Percentiles rank a stretch among this genome's conserved stretches.
Conservation (phyloP, 768 basidiomycete genomes). For the Suillus americanus region DNA sequence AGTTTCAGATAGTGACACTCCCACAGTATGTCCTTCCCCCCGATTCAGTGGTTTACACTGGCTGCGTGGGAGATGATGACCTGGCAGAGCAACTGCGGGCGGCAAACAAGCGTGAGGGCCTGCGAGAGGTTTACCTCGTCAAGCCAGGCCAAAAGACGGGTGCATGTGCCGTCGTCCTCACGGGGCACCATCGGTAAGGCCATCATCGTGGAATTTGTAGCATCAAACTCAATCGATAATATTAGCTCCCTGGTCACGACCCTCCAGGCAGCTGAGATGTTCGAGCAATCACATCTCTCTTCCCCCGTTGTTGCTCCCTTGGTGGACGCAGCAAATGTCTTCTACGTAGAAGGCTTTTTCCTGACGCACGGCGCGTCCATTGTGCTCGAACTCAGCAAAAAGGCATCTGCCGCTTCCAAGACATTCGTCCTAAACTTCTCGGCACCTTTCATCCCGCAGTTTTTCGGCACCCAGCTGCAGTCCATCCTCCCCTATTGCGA, state of each 20-base stretch:
- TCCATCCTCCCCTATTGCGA: constrained; percentile 83
- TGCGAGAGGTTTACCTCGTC: constrained; percentile 87
- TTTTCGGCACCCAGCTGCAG: constrained; percentile 83
- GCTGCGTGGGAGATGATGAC: constrained; percentile 92
- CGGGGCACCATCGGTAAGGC: constrained; percentile 85
- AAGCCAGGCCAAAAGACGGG: constrained; percentile 88
- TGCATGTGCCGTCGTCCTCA: constrained; percentile 94
- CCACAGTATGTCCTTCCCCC: constrained; percentile 86
- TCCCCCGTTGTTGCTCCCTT: constrained; percentile 74
- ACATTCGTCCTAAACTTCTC: constrained; percentile 93
- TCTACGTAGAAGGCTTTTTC: constrained; percentile 97
- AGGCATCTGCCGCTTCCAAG: constrained; percentile 75
- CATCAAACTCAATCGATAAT: neutral
- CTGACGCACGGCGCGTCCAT: constrained; percentile 85
- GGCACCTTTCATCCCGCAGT: constrained; percentile 95
- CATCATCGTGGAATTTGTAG: constrained; percentile 4
- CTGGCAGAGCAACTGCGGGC: constrained; percentile 84
- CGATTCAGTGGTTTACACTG: constrained; percentile 88
- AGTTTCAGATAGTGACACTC: constrained; percentile 10
- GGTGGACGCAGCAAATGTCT: constrained; percentile 78
- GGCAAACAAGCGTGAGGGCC: constrained; percentile 91
- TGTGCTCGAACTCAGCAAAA: constrained; percentile 72
- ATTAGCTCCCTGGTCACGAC: constrained; percentile 89
- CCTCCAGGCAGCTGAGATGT: constrained; percentile 87
- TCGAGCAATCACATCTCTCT: constrained; percentile 76